Evolutionary conservation across 2,329 filamentous ascomycete genomes (phyloP), one percentile per base, ranked within the genome.

Genomic region (Aspergillus candidus): DNA sequence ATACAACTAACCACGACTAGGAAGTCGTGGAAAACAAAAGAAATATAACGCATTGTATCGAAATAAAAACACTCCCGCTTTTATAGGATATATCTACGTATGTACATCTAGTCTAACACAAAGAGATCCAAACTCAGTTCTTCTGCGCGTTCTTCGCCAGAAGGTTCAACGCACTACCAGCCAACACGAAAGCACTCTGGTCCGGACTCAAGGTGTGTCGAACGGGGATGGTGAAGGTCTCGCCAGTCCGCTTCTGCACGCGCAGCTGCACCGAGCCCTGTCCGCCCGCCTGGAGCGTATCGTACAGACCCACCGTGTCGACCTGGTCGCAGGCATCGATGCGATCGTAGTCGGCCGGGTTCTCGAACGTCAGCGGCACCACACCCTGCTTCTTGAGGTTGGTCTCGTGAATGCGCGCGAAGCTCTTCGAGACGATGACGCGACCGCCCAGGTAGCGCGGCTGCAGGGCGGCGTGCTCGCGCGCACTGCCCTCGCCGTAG

Each of bases 301-400:
- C 85, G 59, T 87, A 81, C 49, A 98, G 70, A 0, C 93, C 93
- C 32, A 89, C 77, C 0, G 91, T 97, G 48, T 75, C 74, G 17
- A 97, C 86, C 57, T 83, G 75, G 64, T 98, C 93, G 52, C 89
- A 87, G 0, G 90, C 89, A 41, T 79, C 74, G 51, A 98, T 86
- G 51, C 74, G 72, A 60, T 93, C 87, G 65, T 96, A 97, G 68
- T 97, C 93, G 14, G 79, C 77, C 70, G 94, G 89, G 66, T 95
- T 77, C 36, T 74, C 87, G 62, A 98, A 95, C 0, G 88, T 96
- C 58, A 98, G 75, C 2, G 93, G 93, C 35, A 98, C 88, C 30
- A 98, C 86, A 51, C 93, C 93, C 72, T 98, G 93, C 74, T 95
- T 95, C 81, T 95, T 95, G 54, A 95, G 73, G 67, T 95, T 95